Conservation (phyloP, 192 early-diverging fungal genomes). For the Backusella westeae region DNA sequence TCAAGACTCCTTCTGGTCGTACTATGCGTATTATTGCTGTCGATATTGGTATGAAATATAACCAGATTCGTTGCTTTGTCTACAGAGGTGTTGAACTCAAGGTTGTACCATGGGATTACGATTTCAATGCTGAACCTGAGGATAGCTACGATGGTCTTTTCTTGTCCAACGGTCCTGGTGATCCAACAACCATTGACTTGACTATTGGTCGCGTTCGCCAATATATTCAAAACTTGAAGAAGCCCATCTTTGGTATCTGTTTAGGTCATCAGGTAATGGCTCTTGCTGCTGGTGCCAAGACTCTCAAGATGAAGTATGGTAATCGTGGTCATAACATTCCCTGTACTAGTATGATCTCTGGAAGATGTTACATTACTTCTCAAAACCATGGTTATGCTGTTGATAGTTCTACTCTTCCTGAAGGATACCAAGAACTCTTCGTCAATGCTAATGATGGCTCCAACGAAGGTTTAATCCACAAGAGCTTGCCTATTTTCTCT, state of each 20-base stretch:
- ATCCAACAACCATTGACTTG: constrained; percentile 77
- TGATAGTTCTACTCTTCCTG: constrained; percentile 73
- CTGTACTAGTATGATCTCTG: constrained; percentile 93
- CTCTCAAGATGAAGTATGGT: constrained; percentile 97
- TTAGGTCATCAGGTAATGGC: constrained; percentile 96
- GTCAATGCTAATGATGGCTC: constrained; percentile 99
- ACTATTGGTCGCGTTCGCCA: constrained; percentile 78
- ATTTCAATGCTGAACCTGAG: constrained; percentile 70
- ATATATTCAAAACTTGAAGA: constrained; percentile 66
- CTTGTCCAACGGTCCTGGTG: constrained; percentile 96
- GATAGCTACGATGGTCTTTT: constrained; percentile 86
- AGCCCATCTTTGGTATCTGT: constrained; percentile 99
- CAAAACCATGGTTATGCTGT: constrained; percentile 99
- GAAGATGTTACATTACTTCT: constrained; percentile 97
- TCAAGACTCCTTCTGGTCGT: constrained; percentile 61
- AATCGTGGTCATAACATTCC: constrained; percentile 99
- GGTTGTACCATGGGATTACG: constrained; percentile 97
- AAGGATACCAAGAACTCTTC: constrained; percentile 84
- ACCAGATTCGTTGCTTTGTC: constrained; percentile 98
- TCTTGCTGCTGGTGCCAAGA: constrained; percentile 88
- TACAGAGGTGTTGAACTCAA: constrained; percentile 92
- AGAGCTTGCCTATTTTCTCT: constrained; percentile 89
- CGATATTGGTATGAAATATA: constrained; percentile 99
- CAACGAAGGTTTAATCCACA: constrained; percentile 98
- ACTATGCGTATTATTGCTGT: constrained; percentile 85